A percentile compares a stretch with the other conserved stretches of the same genome.
These are phyloP conservation scores for Suillus placidus DNA, from an alignment of 768 basidiomycete genomes.

Conservation along the genomic window DNA sequence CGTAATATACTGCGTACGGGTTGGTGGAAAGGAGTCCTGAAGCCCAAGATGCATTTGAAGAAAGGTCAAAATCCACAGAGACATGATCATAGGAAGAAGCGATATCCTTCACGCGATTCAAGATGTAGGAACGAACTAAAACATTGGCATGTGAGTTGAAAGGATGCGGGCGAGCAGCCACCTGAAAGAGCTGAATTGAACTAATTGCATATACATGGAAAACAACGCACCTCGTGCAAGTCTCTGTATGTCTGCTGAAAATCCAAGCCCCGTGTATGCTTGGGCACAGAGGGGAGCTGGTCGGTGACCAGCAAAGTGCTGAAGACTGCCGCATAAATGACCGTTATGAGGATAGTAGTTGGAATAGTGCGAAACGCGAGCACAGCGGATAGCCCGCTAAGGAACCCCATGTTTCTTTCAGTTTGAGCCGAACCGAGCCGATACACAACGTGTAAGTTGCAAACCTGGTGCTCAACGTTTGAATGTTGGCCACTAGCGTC, in stretches of 20 bases:
- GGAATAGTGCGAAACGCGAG: constrained; percentile 45
- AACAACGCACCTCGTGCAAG: constrained; percentile 49
- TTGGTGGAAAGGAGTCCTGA: constrained; percentile 18
- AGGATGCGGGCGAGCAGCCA: constrained; percentile 72
- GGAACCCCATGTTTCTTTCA: constrained; percentile 26
- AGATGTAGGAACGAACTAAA: constrained; percentile 59
- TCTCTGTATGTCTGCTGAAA: constrained; percentile 60
- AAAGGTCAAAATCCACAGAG: constrained; percentile 52
- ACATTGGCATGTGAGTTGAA: constrained; percentile 82
- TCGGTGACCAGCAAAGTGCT: constrained; percentile 51
- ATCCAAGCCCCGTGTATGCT: constrained; percentile 46
- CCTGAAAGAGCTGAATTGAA: constrained; percentile 36
- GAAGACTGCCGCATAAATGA: constrained; percentile 54
- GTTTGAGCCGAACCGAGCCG: not conserved
- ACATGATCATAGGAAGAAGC: constrained; percentile 48
- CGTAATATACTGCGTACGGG: constrained; percentile 51
- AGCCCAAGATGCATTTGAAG: constrained; percentile 54
- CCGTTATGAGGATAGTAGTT: constrained; percentile 47
- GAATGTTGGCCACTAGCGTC: not conserved
- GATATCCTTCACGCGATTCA: constrained; percentile 53
- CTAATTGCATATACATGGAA: not conserved
- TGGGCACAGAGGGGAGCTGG: constrained; percentile 47
- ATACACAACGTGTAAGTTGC: not conserved
- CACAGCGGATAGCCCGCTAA: constrained; percentile 24
- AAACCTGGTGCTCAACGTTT: not conserved